These are phyloP conservation scores for Beauveria sp. DNA, from an alignment of 2,329 filamentous ascomycete genomes.

Conservation along the genomic window DNA sequence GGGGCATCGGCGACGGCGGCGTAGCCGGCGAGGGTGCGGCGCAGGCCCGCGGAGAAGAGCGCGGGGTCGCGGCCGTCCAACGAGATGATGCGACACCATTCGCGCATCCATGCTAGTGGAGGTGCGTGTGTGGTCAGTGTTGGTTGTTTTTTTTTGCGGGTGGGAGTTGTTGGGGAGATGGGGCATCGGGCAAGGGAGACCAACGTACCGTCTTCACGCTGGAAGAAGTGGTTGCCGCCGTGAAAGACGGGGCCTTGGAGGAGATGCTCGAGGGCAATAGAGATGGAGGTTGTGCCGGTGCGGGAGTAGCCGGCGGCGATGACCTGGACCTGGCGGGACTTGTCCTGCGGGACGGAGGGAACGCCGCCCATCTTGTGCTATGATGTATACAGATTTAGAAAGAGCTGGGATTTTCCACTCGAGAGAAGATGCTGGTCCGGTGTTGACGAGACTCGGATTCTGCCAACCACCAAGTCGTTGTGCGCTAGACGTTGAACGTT, in stretches of 20 bases:
- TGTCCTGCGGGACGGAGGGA: conserved; percentile 25
- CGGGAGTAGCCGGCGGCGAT: conserved; percentile 36
- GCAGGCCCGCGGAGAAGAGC: conserved; percentile 22
- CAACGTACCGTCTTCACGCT: conserved; percentile 26
- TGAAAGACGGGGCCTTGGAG: conserved; percentile 42
- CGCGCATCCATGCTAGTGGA: neutral
- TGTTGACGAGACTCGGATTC: too few species aligned
- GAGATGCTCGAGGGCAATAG: conserved; percentile 37
- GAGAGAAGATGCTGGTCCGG: too few species aligned
- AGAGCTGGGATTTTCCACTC: neutral
- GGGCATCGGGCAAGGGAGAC: neutral
- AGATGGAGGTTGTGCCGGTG: conserved; percentile 44
- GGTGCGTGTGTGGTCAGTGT: neutral
- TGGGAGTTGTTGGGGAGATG: neutral
- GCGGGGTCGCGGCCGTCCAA: conserved; percentile 17
- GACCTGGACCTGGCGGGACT: conserved; percentile 27
- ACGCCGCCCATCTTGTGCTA: conserved; percentile 18
- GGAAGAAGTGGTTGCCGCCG: conserved; percentile 33
- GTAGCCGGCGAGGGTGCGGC: conserved; percentile 33
- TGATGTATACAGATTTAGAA: neutral
- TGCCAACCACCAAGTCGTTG: too few species aligned
- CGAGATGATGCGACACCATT: conserved; percentile 13
- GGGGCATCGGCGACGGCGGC: conserved; percentile 40
- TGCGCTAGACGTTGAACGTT: too few species aligned
- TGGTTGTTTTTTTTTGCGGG: too few species aligned